Conservation (phyloP, 306 rosid genomes). For the Malus sieversii region DNA sequence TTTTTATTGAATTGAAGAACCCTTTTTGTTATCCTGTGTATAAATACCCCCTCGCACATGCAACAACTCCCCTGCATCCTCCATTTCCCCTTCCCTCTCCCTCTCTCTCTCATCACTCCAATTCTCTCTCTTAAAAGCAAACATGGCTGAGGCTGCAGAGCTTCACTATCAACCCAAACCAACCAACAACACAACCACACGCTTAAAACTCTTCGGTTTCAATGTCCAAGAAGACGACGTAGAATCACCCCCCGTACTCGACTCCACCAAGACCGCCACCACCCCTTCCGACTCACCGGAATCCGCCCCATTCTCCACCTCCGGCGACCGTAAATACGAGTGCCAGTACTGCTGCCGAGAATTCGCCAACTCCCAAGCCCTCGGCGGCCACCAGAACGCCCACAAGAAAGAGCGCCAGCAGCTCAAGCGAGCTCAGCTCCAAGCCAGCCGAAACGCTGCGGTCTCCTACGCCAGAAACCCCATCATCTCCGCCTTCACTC, state of each 20-base stretch:
- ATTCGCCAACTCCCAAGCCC: constrained; percentile 94
- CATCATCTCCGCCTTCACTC: constrained; percentile 78
- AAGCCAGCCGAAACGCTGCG: constrained; percentile 75
- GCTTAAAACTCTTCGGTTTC: constrained; percentile 80
- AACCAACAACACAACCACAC: constrained; percentile 27
- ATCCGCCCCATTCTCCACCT: constrained; percentile 37
- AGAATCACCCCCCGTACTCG: constrained; percentile 19
- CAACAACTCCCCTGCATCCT: constrained; percentile 36
- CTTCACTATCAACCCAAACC: constrained; percentile 43
- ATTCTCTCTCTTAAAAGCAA: not conserved
- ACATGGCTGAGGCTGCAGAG: constrained; percentile 31
- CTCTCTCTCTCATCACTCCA: not conserved
- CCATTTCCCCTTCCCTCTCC: not conserved
- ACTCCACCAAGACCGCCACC: constrained; percentile 41
- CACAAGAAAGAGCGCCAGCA: constrained; percentile 97
- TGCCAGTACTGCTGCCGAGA: constrained; percentile 92
- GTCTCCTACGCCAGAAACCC: constrained; percentile 80
- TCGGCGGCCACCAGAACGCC: constrained; percentile 98
- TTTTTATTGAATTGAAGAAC: constrained; percentile 1
- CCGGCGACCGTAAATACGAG: constrained; percentile 84
- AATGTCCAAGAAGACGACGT: constrained; percentile 61
- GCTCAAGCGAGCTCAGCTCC: constrained; percentile 82
- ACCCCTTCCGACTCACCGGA: constrained; percentile 72
- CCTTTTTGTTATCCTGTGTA: constrained; percentile 27
- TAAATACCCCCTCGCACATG: constrained; percentile 68